Percentiles rank a stretch among this genome's conserved stretches.
phyloP scores from a whole-genome alignment of 148 eudicot genomes.

The Cornus suecica region DNA sequence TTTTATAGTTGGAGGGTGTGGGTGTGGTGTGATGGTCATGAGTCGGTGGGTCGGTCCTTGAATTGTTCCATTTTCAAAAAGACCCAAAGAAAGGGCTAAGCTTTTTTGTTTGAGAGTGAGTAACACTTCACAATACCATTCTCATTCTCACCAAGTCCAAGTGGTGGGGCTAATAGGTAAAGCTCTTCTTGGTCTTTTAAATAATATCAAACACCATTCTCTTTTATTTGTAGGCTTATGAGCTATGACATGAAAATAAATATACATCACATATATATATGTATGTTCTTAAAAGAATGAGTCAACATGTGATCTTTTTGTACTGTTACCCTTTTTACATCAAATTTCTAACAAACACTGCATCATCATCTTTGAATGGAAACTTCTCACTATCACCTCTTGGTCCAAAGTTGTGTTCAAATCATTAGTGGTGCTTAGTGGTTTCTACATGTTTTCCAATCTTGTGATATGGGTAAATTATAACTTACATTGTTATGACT shows the following conservation, averaged over 20 bases:
- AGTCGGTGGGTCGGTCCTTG: conserved; percentile 12
- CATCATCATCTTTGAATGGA: background rate
- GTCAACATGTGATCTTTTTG: background rate
- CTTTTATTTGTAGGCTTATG: background rate
- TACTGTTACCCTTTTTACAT: background rate
- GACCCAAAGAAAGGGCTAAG: background rate
- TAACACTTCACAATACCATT: background rate
- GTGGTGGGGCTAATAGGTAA: background rate
- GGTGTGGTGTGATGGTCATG: conserved; percentile 5
- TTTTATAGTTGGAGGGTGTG: background rate
- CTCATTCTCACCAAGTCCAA: background rate
- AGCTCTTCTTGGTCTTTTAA: background rate
- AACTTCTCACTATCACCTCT: background rate
- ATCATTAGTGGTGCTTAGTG: background rate
- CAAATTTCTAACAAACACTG: background rate
- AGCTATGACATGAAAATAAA: background rate
- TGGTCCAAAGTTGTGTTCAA: background rate
- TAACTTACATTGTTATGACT: too few species aligned
- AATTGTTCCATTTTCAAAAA: background rate
- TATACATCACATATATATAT: too few species aligned
- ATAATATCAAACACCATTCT: background rate
- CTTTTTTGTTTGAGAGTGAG: conserved; percentile 5
- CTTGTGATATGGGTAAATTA: background rate
- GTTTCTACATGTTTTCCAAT: background rate
- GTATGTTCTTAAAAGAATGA: background rate